A percentile compares a stretch with the other conserved stretches of the same genome.
Conservation (phyloP, 1,139 yeast genomes). For the Pichia norvegensis region DNA sequence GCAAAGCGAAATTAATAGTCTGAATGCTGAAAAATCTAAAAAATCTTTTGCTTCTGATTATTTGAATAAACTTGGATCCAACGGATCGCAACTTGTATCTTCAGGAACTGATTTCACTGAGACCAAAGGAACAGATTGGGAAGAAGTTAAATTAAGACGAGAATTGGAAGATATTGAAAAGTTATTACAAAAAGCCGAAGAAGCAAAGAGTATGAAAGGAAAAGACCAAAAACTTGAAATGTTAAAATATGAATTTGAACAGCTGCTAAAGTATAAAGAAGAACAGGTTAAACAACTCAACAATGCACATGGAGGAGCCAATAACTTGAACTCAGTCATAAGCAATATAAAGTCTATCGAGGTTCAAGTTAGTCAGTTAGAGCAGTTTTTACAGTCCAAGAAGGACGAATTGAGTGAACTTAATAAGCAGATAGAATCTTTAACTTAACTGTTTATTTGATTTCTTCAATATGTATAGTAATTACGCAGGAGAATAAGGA, state of each 20-base stretch:
- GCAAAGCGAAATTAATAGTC: conserved; percentile 35
- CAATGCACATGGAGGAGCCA: conserved; percentile 9
- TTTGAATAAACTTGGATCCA: conserved; percentile 36
- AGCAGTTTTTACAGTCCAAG: conserved; percentile 47
- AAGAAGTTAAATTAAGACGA: conserved; percentile 73
- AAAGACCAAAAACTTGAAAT: conserved; percentile 34
- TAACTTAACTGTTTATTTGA: not conserved
- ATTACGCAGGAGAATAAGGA: not conserved
- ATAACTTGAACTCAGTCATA: conserved; percentile 37
- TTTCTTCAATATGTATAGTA: no score
- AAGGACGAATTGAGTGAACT: conserved; percentile 43
- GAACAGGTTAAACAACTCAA: conserved; percentile 33
- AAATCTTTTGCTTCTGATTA: conserved; percentile 45
- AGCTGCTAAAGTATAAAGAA: conserved; percentile 68
- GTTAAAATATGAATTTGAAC: conserved; percentile 70
- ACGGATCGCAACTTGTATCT: conserved; percentile 19
- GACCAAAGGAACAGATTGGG: conserved; percentile 80
- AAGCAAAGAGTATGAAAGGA: conserved; percentile 38
- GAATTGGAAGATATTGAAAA: conserved; percentile 68
- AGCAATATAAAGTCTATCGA: conserved; percentile 59
- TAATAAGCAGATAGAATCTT: conserved; percentile 34
- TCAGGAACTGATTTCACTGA: conserved; percentile 31
- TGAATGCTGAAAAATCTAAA: conserved; percentile 16
- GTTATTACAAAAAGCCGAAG: conserved; percentile 53
- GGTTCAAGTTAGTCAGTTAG: conserved; percentile 54